Base-by-base conservation (phyloP, 495 filamentous ascomycete genomes). In the Sabuloglossum arenarium region DNA sequence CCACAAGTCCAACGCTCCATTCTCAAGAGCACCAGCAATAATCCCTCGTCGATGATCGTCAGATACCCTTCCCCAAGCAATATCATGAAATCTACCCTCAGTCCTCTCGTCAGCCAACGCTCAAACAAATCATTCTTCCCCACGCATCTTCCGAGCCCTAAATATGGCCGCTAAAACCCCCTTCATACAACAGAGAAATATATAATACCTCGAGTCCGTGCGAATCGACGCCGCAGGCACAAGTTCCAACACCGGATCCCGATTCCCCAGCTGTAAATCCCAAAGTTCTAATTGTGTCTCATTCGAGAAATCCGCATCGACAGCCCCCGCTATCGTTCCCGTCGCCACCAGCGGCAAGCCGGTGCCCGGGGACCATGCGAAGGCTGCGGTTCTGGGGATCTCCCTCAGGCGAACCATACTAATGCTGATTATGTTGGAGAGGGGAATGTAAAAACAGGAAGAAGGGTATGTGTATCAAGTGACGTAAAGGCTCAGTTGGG, bases 241-340 rank as follows among this genome's bases (percentile, higher is more conserved):
- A 51, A 94, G 77, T 73, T 98, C 91, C 54, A 82, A 76, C 47
- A 79, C 80, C 62, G 80, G 79, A 58, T 84, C 78, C 45, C 74
- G 67, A 66, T 78, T 79, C 67, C 86, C 83, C 63, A 96, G 71
- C 63, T 75, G 79, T 58, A 97, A 71, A 72, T 97, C 88, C 91
- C 91, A 99, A 46, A 99, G 75, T 73, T 99, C 91, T 42, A 99
- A 75, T 69, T 88, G 86, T 56, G 88, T 95, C 67, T 96, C 88
- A 69, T 91, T 88, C 5, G 91, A 97, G 73, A 99, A 97, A 67
- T 96, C 89, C 62, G 85, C 88, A 69, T 91, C 87, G 19, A 97
- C 88, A 59, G 91, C 91, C 54, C 91, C 91, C 56, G 90, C 88
- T 63, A 86, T 79, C 25, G 91, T 97, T 62, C 91, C 91, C n/a